Base-by-base conservation (phyloP, 164 flowering plant species). In the Macadamia tetraphylla region DNA sequence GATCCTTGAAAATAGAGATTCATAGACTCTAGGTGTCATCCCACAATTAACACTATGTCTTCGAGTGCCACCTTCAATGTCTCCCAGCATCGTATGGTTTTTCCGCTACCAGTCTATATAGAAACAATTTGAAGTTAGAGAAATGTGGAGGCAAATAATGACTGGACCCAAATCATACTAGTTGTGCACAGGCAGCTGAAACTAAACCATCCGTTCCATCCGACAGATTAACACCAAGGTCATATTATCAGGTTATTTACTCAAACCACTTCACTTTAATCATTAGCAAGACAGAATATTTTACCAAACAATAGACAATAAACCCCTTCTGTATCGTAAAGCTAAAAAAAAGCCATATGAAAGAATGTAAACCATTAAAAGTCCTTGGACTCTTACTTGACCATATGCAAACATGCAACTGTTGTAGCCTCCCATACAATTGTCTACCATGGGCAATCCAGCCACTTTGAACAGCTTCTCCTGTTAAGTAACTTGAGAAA, bases 391-490 rank as follows among this genome's bases (percentile, higher is more conserved):
- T 66, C 89, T 83, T 70, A 95, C 99, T 77, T 95, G 99, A 14
- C 99, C 98, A 78, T 95, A 95, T 9, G 99, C 99, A 78, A 95
- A 95, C 96, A 95, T 89, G 78, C 99, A 95, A 67, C 99, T 95
- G 70, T 95, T 95, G 81, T 95, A 95, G 51, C 99, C 99, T 67
- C 76, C 90, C 82, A 95, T 78, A 64, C 96, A 89, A 70, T 95
- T 95, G 11, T 95, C 99, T 63, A 95, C 99, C 99, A 95, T 92
- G 1, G 98, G 90, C 66, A 92, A 77, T 66, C 98, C 99, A 77
- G 98, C 96, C 70, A 88, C 92, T 78, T 86, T 92, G 66, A 95
- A 95, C 49, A 95, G 72, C 71, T 83, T 91, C 78, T 95, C 99
- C 99, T 95, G 88, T 70, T 43, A 60, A 60, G 44, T 53, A 9